These are phyloP conservation scores for Mercurialis annua DNA, from an alignment of 345 rosid species.

Conservation along the genomic window DNA sequence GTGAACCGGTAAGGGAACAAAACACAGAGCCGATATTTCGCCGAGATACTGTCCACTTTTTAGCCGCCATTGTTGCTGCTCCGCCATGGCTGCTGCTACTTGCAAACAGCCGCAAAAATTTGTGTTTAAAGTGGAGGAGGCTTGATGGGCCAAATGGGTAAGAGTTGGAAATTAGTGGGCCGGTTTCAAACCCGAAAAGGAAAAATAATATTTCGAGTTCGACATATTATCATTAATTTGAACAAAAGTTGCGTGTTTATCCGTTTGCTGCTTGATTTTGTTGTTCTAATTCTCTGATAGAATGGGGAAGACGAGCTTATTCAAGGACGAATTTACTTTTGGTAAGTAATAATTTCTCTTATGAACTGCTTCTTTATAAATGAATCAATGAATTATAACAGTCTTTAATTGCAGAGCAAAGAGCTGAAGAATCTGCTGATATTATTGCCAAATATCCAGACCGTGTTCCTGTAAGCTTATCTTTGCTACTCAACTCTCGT, in stretches of 20 bases:
- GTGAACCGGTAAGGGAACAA: constrained; percentile 55
- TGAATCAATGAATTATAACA: neutral
- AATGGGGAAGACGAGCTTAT: constrained; percentile 37
- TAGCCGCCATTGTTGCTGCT: constrained; percentile 40
- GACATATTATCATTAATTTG: too few relatives aligned
- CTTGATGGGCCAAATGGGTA: too few relatives aligned
- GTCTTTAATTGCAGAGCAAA: constrained; percentile 44
- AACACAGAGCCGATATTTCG: constrained; percentile 75
- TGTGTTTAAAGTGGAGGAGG: too few relatives aligned
- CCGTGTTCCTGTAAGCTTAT: constrained; percentile 58
- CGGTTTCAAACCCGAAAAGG: neutral
- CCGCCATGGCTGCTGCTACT: constrained; percentile 36
- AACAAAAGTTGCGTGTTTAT: neutral
- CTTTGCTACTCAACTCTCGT: neutral
- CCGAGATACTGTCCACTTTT: constrained; percentile 66
- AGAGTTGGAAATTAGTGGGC: neutral
- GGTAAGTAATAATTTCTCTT: constrained; percentile 29
- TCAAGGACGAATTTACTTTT: constrained; percentile 58
- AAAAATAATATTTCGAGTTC: too few relatives aligned
- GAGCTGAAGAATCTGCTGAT: constrained; percentile 53
- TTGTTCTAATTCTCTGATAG: neutral
- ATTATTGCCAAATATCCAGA: constrained; percentile 50
- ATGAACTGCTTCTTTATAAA: neutral
- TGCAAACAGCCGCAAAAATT: neutral
- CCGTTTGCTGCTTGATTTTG: neutral